Conservation (phyloP, 2,329 filamentous ascomycete species). For the Colletotrichum destructivum region DNA sequence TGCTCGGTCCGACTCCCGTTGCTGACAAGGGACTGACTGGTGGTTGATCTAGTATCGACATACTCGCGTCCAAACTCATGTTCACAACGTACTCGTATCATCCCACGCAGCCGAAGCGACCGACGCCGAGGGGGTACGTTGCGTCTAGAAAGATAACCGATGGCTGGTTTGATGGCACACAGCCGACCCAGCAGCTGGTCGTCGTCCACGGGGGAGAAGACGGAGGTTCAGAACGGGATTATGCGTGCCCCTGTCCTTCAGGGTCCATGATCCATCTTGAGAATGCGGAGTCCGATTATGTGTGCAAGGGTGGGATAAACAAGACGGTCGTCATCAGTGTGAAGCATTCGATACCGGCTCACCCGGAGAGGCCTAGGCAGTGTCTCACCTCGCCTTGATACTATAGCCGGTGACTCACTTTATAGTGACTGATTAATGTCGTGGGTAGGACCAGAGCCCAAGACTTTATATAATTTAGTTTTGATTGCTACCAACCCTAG, state of each 20-base stretch:
- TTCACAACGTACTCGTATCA: conserved; percentile 40
- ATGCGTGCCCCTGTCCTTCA: background rate
- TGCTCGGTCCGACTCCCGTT: too few relatives aligned
- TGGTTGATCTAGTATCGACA: conserved; percentile 48
- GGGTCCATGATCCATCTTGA: background rate
- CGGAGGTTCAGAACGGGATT: background rate
- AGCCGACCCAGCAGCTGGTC: conserved; percentile 3
- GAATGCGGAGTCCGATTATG: background rate
- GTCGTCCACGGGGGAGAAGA: conserved; percentile 13
- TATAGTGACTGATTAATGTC: background rate
- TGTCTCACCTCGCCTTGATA: conserved; percentile 7
- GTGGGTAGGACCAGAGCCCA: too few relatives aligned
- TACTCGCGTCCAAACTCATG: conserved; percentile 53
- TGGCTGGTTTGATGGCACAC: conserved; percentile 6
- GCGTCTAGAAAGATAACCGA: conserved; percentile 2
- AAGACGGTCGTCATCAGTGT: conserved; percentile 35
- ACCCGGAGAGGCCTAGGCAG: background rate
- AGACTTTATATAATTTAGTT: too few relatives aligned
- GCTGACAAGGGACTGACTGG: background rate
- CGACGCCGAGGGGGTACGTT: background rate
- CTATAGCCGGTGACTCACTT: background rate
- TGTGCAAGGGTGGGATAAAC: conserved; percentile 19
- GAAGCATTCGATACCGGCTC: conserved; percentile 13
- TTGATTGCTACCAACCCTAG: too few relatives aligned
- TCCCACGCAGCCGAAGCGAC: background rate